These are phyloP conservation scores for Cudoniella acicularis DNA, from an alignment of 495 filamentous ascomycete genomes.

Conservation along the genomic window DNA sequence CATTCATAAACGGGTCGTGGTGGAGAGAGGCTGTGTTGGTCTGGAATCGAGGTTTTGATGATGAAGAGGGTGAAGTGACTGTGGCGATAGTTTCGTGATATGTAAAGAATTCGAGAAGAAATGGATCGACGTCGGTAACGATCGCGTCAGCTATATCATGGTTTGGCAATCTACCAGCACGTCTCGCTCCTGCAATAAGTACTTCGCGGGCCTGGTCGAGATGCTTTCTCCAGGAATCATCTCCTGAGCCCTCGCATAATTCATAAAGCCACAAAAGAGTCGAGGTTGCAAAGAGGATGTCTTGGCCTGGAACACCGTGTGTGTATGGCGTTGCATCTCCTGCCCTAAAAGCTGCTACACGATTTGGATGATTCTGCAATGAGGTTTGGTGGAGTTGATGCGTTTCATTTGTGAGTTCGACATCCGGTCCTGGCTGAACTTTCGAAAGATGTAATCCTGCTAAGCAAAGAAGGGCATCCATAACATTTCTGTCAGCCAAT, in stretches of 20 bases:
- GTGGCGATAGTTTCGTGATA: slow-evolving; percentile 18
- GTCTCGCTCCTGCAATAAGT: background rate
- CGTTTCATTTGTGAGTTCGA: background rate
- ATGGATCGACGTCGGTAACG: slow-evolving; percentile 14
- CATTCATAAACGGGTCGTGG: slow-evolving; percentile 4
- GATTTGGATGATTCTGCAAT: slow-evolving; percentile 1
- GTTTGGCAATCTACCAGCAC: background rate
- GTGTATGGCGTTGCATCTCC: background rate
- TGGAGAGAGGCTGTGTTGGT: background rate
- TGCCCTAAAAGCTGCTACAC: background rate
- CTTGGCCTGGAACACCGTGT: background rate
- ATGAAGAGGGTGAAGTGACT: slow-evolving; percentile 6
- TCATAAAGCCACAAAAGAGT: slow-evolving; percentile 13
- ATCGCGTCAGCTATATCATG: background rate
- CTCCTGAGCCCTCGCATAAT: slow-evolving; percentile 14
- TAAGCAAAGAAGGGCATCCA: slow-evolving; percentile 9
- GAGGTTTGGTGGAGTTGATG: slow-evolving; percentile 6
- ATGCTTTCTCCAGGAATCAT: slow-evolving; percentile 1
- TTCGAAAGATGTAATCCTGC: slow-evolving; percentile 13
- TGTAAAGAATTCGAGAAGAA: slow-evolving; percentile 17
- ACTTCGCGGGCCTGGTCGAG: slow-evolving; percentile 7
- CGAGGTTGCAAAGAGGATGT: slow-evolving; percentile 11
- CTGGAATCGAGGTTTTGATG: background rate
- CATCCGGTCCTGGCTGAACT: background rate
- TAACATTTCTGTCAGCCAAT: slow-evolving; percentile 4